Conservation (phyloP, 1,284 basidiomycete genomes). For the Clitocybe nebularis region DNA sequence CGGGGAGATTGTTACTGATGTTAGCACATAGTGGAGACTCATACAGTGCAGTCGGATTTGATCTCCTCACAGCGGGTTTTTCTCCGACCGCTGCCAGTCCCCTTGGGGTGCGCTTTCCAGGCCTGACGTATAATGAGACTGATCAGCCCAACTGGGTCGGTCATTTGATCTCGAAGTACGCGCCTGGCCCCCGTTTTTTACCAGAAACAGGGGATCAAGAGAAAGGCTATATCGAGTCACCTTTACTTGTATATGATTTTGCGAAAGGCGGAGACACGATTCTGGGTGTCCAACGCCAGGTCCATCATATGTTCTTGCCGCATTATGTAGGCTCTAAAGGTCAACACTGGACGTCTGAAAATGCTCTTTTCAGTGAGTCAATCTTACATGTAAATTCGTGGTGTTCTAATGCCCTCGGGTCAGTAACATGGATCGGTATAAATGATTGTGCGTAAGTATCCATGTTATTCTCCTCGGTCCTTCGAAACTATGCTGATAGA, state of each 20-base stretch:
- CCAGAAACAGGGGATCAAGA: conserved; percentile 22
- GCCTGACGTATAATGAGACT: conserved; percentile 37
- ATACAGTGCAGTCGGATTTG: conserved; percentile 41
- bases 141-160: conserved; percentile 52
- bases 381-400: background rate
- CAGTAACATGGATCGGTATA: conserved; percentile 64
- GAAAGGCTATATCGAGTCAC: conserved; percentile 23
- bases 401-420: conserved; percentile 1
- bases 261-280: conserved; percentile 44
- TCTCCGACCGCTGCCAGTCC: conserved; percentile 37
- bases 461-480: background rate
- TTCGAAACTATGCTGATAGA: conserved; percentile 1
- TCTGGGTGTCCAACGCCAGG: conserved; percentile 33
- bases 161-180: conserved; percentile 43
- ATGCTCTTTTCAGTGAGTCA: conserved; percentile 45
- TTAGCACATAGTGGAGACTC: conserved; percentile 43
- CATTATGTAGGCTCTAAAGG: conserved; percentile 31
- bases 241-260: conserved; percentile 48
- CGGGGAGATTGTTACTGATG: background rate
- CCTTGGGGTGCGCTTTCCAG: conserved; percentile 44
- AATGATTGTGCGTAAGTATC: conserved; percentile 56
- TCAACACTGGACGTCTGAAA: conserved; percentile 34
- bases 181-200: conserved; percentile 29
- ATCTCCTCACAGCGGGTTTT: conserved; percentile 11
- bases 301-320: conserved; percentile 34